These are phyloP conservation scores for Pouteria campechiana DNA, from an alignment of 179 eudicot genomes.

Conservation along the genomic window DNA sequence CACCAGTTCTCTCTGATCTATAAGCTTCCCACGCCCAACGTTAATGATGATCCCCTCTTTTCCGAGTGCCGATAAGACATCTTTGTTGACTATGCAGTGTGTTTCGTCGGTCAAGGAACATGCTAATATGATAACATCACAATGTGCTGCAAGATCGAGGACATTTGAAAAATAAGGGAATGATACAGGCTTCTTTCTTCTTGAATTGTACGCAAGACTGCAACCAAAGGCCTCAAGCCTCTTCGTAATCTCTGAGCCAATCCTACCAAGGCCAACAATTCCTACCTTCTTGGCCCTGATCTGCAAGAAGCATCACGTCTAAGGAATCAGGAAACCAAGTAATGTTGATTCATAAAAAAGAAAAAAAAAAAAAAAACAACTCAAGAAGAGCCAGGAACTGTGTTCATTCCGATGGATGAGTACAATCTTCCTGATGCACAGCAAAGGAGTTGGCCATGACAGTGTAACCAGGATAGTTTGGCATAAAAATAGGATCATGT, in stretches of 20 bases:
- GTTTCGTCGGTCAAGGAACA: conserved; percentile 54
- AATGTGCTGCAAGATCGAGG: conserved; percentile 27
- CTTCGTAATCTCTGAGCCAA: conserved; percentile 51
- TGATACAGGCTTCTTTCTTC: conserved; percentile 33
- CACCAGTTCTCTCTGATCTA: conserved; percentile 47
- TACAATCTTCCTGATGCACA: too few species aligned
- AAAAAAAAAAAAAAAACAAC: too few species aligned
- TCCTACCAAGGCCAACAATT: conserved; percentile 61
- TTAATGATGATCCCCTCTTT: conserved; percentile 50
- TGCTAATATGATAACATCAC: conserved; percentile 32
- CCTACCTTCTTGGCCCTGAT: conserved; percentile 49
- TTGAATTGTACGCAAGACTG: conserved; percentile 42
- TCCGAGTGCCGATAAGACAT: conserved; percentile 46
- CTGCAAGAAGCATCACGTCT: conserved; percentile 27
- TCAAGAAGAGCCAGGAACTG: too few species aligned
- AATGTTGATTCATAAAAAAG: too few species aligned
- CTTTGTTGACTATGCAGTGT: conserved; percentile 42
- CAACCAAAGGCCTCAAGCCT: conserved; percentile 59
- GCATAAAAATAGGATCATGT: too few species aligned
- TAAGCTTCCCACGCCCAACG: conserved; percentile 48
- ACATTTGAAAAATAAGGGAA: conserved; percentile 26
- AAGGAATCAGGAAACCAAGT: too few species aligned
- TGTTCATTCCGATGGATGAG: too few species aligned
- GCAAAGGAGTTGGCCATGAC: too few species aligned
- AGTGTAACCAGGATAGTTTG: too few species aligned